Conservation (phyloP, 768 basidiomycete species). For the Pleurotus ostreatus region DNA sequence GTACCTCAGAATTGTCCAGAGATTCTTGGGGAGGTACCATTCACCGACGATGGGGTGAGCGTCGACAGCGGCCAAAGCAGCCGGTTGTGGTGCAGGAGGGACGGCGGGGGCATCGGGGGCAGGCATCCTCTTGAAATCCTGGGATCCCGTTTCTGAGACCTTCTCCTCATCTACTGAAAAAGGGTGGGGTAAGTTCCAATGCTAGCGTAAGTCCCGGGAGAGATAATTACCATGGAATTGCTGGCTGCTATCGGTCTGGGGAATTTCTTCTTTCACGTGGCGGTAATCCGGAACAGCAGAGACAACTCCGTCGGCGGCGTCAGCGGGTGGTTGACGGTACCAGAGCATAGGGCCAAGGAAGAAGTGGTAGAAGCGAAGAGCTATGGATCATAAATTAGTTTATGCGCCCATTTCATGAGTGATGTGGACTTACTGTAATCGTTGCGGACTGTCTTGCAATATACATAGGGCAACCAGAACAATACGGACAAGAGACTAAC, state of each 20-base stretch:
- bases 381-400: conserved; percentile 3
- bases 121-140: neutral
- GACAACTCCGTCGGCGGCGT: conserved; percentile 11
- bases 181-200: too few relatives aligned
- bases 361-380: conserved; percentile 25
- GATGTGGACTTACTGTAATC: conserved; percentile 18
- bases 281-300: conserved; percentile 23
- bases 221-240: too few relatives aligned
- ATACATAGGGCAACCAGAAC: conserved; percentile 26
- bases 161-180: conserved; percentile 13
- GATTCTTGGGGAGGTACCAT: conserved; percentile 22
- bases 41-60: conserved; percentile 22
- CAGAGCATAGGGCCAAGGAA: conserved; percentile 24
- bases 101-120: neutral
- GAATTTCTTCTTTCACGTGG: conserved; percentile 13
- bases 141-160: conserved; percentile 10
- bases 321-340: conserved; percentile 19
- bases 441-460: conserved; percentile 21
- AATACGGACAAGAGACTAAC: conserved; percentile 17
- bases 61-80: conserved; percentile 12
- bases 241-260: conserved; percentile 1
- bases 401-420: too few relatives aligned
- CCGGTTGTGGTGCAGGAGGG: neutral
- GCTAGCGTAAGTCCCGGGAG: too few relatives aligned
- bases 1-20: conserved; percentile 23